phyloP scores from a whole-genome alignment of 495 filamentous ascomycete species.

The Peziza echinospora region DNA sequence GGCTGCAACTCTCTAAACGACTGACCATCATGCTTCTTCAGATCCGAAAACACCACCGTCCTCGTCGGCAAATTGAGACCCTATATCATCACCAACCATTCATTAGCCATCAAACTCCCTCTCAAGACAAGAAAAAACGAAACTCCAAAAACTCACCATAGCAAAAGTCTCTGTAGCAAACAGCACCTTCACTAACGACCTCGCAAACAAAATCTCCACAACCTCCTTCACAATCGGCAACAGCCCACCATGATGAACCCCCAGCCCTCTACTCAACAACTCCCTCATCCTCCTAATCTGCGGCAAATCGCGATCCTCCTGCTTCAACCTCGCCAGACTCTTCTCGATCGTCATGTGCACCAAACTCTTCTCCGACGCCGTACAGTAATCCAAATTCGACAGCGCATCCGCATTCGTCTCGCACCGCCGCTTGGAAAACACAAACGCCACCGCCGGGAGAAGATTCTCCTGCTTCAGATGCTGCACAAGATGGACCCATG shows the following conservation, averaged over 20 bases:
- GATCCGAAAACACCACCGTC: constrained; percentile 94
- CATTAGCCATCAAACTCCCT: not conserved
- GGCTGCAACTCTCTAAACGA: constrained; percentile 75
- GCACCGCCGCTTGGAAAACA: constrained; percentile 93
- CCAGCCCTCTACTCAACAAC: constrained; percentile 67
- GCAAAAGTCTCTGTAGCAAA: constrained; percentile 98
- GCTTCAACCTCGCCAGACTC: constrained; percentile 77
- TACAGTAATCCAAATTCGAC: constrained; percentile 84
- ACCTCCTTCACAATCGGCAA: constrained; percentile 95
- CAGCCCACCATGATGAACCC: constrained; percentile 89
- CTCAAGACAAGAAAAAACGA: not conserved
- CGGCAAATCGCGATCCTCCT: constrained; percentile 68
- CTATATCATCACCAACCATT: no score
- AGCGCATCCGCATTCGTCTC: constrained; percentile 92
- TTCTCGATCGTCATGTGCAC: constrained; percentile 97
- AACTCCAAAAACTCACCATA: constrained; percentile 29
- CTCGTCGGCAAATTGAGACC: constrained; percentile 86
- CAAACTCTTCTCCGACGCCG: constrained; percentile 75
- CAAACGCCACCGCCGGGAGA: constrained; percentile 84
- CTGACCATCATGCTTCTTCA: constrained; percentile 85
- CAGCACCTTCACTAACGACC: constrained; percentile 81
- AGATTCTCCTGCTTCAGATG: constrained; percentile 69
- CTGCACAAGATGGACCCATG: constrained; percentile 93
- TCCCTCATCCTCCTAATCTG: constrained; percentile 79
- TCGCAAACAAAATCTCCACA: constrained; percentile 90